Percentiles rank a stretch among this genome's conserved stretches.
Evolutionary conservation across 2,329 filamentous ascomycete species (phyloP).

Genomic region (Hypoxylon sp.): DNA sequence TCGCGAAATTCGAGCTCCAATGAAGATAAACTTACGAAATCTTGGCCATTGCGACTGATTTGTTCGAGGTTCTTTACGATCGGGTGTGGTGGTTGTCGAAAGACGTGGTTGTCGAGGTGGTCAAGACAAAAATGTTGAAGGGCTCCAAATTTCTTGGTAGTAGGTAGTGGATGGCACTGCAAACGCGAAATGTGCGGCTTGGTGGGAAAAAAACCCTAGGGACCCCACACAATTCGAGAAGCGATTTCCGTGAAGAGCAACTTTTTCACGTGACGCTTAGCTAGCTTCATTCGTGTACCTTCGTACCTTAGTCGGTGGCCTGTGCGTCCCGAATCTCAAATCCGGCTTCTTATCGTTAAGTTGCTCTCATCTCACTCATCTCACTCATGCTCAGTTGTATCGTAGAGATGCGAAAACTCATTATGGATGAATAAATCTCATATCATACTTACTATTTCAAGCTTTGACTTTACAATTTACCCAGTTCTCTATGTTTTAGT

Average conservation of each 20-base stretch:
- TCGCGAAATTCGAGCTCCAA: slow-evolving; percentile 30
- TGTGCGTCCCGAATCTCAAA: not conserved
- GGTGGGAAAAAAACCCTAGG: slow-evolving; percentile 41
- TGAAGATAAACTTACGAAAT: slow-evolving; percentile 48
- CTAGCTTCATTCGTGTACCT: not conserved
- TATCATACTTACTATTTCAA: not conserved
- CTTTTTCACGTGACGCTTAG: slow-evolving; percentile 19
- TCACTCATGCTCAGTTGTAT: not conserved
- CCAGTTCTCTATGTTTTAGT: not conserved
- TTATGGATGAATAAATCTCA: not conserved
- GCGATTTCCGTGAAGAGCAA: slow-evolving; percentile 33
- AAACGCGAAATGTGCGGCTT: slow-evolving; percentile 39
- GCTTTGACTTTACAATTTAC: not conserved
- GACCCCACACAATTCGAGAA: slow-evolving; percentile 39
- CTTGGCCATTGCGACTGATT: slow-evolving; percentile 50
- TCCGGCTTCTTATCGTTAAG: too few species aligned
- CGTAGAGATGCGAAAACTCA: not conserved
- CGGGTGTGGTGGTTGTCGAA: slow-evolving; percentile 34
- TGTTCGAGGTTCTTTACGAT: slow-evolving; percentile 33
- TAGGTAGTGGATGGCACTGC: slow-evolving; percentile 7
- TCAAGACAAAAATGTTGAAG: slow-evolving; percentile 33
- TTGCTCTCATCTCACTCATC: not conserved
- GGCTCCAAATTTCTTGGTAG: slow-evolving; percentile 40
- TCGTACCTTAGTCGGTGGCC: not conserved
- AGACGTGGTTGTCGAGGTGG: slow-evolving; percentile 28